Conservation (phyloP, 371 early-diverging fungal species). For the Ecytonucleospora hepatopenaei region DNA sequence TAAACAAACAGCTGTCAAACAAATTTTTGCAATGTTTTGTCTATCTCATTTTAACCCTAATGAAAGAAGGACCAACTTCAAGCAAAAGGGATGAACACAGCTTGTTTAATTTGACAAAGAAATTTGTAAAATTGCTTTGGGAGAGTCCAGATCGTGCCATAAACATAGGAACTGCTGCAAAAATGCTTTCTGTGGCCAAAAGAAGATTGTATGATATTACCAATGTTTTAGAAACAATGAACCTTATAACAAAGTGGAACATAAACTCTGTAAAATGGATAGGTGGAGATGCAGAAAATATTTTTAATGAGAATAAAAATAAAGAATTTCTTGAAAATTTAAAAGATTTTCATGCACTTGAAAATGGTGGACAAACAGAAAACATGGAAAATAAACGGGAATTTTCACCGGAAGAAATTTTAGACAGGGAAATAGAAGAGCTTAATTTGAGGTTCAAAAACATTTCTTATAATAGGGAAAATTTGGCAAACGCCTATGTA, state of each 20-base stretch:
- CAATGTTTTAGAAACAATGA: constrained; percentile 69
- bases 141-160: constrained; percentile 61
- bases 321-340: background rate
- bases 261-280: constrained; percentile 69
- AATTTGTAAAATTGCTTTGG: constrained; percentile 62
- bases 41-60: background rate
- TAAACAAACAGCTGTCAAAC: background rate
- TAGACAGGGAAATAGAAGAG: constrained; percentile 36
- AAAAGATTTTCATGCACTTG: too few relatives aligned
- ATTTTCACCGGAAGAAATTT: constrained; percentile 20
- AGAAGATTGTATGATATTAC: constrained; percentile 73
- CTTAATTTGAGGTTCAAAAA: constrained; percentile 43
- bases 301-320: background rate
- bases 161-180: constrained; percentile 64
- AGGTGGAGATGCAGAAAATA: constrained; percentile 30
- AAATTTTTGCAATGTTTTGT: background rate
- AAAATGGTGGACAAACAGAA: background rate
- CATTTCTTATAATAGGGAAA: constrained; percentile 40
- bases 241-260: constrained; percentile 64
- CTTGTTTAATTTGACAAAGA: constrained; percentile 64
- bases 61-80: constrained; percentile 4
- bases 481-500: constrained; percentile 52
- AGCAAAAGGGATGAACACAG: constrained; percentile 58
- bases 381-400: constrained; percentile 11
- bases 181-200: constrained; percentile 64